Percentiles rank a stretch among this genome's conserved stretches.
Conservation (phyloP, 352 stramenopile species). For the Globisporangium emineosum region DNA sequence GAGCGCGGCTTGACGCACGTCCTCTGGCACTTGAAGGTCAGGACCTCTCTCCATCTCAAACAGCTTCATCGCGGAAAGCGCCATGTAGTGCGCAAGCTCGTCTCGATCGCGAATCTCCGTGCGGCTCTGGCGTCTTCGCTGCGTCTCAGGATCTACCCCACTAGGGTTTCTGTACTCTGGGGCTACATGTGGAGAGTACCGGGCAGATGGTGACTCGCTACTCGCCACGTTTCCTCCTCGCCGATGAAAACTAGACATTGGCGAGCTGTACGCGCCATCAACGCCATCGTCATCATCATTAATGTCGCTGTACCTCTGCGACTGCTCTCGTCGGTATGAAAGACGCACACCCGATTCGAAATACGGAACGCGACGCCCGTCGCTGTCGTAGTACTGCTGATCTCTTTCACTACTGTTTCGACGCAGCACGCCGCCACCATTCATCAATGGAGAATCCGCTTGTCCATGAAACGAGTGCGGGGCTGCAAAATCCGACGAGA, state of each 20-base stretch:
- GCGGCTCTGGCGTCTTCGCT: slow-evolving; percentile 3
- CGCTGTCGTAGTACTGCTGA: slow-evolving; percentile 6
- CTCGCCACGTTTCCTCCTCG: background rate
- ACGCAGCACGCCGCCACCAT: background rate
- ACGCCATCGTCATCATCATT: background rate
- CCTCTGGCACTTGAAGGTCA: slow-evolving; percentile 42
- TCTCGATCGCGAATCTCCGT: slow-evolving; percentile 17
- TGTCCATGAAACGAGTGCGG: slow-evolving; percentile 4
- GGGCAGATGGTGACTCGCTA: background rate
- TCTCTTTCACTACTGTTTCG: slow-evolving; percentile 1
- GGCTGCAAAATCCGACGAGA: slow-evolving; percentile 8
- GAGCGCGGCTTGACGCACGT: slow-evolving; percentile 54
- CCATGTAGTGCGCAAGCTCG: slow-evolving; percentile 59
- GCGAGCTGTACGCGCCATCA: background rate
- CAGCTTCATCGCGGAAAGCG: slow-evolving; percentile 71
- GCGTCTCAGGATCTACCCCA: slow-evolving; percentile 2
- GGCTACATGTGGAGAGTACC: slow-evolving; percentile 1
- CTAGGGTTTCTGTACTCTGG: background rate
- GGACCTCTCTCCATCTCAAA: slow-evolving; percentile 65
- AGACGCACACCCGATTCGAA: background rate
- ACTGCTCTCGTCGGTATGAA: slow-evolving; percentile 2
- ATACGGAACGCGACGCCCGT: background rate
- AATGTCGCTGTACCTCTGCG: slow-evolving; percentile 7
- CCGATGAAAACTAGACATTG: slow-evolving; percentile 4
- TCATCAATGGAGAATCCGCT: background rate